These are phyloP conservation scores for Aaosphaeria pasadenensis DNA, from an alignment of 2,329 filamentous ascomycete species.

Conservation along the genomic window DNA sequence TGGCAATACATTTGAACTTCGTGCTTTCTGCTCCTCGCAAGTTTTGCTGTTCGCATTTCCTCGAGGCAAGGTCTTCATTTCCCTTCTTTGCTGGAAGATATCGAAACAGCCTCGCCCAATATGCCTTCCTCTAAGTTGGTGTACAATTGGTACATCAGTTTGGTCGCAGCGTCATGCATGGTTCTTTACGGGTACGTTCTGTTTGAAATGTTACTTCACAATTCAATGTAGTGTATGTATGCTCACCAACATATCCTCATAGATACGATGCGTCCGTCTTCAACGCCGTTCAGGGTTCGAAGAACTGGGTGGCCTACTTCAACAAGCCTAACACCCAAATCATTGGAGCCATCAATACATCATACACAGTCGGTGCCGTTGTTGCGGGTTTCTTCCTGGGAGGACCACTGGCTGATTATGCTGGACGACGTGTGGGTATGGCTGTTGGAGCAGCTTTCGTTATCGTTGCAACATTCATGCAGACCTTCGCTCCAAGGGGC, in stretches of 20 bases:
- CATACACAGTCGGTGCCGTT: slow-evolving; percentile 69
- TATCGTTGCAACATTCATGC: slow-evolving; percentile 67
- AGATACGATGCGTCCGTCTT: slow-evolving; percentile 69
- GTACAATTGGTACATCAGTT: slow-evolving; percentile 61
- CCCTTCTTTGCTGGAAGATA: background rate
- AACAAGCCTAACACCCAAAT: slow-evolving; percentile 46
- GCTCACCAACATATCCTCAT: too few relatives aligned
- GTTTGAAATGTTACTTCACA: too few relatives aligned
- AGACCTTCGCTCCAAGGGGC: slow-evolving; percentile 58
- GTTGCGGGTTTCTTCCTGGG: slow-evolving; percentile 68
- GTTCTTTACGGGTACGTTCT: slow-evolving; percentile 58
- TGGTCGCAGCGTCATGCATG: slow-evolving; percentile 71
- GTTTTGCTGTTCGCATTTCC: background rate
- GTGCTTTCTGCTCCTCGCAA: background rate
- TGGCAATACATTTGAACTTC: background rate
- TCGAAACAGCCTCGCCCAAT: slow-evolving; percentile 10
- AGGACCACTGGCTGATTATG: slow-evolving; percentile 60
- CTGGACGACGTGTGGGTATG: slow-evolving; percentile 65
- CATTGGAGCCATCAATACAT: slow-evolving; percentile 62
- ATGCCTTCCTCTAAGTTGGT: slow-evolving; percentile 37
- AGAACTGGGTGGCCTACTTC: slow-evolving; percentile 66
- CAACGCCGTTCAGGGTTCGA: slow-evolving; percentile 67
- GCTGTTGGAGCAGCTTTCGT: slow-evolving; percentile 61
- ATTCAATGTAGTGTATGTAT: too few relatives aligned
- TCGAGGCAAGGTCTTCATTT: background rate